phyloP scores from a whole-genome alignment of 371 early-diverging fungal species.

The Actinomucor elegans region DNA sequence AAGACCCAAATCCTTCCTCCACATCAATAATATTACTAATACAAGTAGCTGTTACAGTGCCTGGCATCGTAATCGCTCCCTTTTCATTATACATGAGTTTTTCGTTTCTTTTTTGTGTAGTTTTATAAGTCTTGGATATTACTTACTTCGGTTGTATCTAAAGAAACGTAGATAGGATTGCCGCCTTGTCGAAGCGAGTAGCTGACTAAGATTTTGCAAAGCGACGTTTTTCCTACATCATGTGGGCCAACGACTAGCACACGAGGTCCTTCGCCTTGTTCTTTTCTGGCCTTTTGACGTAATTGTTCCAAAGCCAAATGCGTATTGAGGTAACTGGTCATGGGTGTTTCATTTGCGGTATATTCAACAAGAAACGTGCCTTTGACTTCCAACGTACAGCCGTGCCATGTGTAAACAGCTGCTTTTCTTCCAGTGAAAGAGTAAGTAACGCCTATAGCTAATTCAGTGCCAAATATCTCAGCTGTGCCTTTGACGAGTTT shows the following conservation, averaged over 20 bases:
- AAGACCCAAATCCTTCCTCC: conserved; percentile 85
- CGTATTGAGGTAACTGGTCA: conserved; percentile 85
- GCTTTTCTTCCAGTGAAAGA: conserved; percentile 80
- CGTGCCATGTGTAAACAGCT: conserved; percentile 95
- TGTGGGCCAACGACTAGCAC: conserved; percentile 89
- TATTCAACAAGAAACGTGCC: conserved; percentile 83
- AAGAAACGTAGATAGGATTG: conserved; percentile 79
- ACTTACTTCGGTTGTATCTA: conserved; percentile 83
- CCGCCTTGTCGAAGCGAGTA: conserved; percentile 80
- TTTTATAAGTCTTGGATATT: no score
- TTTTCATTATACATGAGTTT: conserved; percentile 12
- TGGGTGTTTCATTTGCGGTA: conserved; percentile 91
- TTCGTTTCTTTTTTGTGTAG: no score
- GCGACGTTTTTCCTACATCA: conserved; percentile 90
- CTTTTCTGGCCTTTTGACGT: conserved; percentile 49
- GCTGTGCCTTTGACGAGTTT: conserved; percentile 79
- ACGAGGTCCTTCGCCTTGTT: conserved; percentile 60
- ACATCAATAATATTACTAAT: conserved; percentile 77
- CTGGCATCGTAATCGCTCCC: conserved; percentile 87
- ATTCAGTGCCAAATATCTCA: conserved; percentile 91
- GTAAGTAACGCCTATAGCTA: conserved; percentile 76
- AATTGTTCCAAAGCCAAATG: conserved; percentile 87
- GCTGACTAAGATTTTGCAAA: conserved; percentile 80
- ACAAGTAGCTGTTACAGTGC: conserved; percentile 78
- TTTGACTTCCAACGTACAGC: conserved; percentile 73